phyloP scores from a whole-genome alignment of 345 rosid species.

The Populus simonii region DNA sequence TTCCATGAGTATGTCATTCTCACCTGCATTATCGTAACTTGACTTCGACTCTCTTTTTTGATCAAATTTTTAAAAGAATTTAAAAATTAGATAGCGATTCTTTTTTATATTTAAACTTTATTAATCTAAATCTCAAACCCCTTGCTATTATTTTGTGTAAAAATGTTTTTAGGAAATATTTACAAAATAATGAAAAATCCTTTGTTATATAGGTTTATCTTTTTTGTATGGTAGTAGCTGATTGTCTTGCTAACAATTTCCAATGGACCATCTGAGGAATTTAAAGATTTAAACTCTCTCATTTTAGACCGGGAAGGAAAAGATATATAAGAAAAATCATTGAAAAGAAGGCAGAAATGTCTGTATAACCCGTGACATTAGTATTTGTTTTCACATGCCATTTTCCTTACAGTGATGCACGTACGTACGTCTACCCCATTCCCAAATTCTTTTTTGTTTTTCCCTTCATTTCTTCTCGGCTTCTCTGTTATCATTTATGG shows the following conservation, averaged over 20 bases:
- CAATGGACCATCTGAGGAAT: conserved; percentile 1
- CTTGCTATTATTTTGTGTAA: background rate
- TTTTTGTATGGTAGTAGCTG: background rate
- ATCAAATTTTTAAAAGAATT: too few species aligned
- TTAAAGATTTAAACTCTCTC: conserved; percentile 3
- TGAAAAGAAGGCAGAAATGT: background rate
- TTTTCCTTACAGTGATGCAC: background rate
- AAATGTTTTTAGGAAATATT: too few species aligned
- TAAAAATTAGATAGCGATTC: too few species aligned
- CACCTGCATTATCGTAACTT: too few species aligned
- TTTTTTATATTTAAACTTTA: too few species aligned
- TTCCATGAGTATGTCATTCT: too few species aligned
- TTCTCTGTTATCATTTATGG: background rate
- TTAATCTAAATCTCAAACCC: too few species aligned
- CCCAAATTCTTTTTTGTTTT: background rate
- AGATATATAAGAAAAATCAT: conserved; percentile 1
- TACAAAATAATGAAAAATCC: too few species aligned
- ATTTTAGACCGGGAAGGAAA: conserved; percentile 5
- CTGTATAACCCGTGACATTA: conserved; percentile 12
- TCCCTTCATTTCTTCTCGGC: background rate
- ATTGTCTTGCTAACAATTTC: background rate
- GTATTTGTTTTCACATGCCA: conserved; percentile 3
- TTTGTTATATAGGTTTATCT: background rate
- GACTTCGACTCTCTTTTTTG: too few species aligned
- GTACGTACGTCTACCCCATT: background rate